These are phyloP conservation scores for Gnetum montanum DNA, from an alignment of 75 land plant genomes.

Conservation along the genomic window DNA sequence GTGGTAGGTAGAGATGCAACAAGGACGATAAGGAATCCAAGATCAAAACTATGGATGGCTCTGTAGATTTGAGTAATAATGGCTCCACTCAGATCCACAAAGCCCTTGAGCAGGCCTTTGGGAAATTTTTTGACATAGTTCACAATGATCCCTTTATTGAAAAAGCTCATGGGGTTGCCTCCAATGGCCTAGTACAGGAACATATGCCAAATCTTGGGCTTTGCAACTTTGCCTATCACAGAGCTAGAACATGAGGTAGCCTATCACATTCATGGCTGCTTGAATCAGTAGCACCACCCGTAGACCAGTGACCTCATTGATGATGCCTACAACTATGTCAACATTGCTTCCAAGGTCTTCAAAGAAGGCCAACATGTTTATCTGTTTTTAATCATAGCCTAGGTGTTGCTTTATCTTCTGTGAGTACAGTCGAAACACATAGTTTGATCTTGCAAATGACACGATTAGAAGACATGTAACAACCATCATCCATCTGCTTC, in stretches of 20 bases:
- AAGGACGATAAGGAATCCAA: slow-evolving; percentile 11
- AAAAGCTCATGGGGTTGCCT: slow-evolving; percentile 25
- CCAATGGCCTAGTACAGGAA: slow-evolving; percentile 21
- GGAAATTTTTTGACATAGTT: slow-evolving; percentile 31
- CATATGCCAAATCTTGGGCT: slow-evolving; percentile 31
- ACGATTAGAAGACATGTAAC: slow-evolving; percentile 20
- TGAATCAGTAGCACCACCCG: slow-evolving; percentile 24
- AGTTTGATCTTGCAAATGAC: slow-evolving; percentile 24
- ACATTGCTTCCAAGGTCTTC: slow-evolving; percentile 29
- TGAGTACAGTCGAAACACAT: slow-evolving; percentile 30
- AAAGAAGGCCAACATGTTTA: slow-evolving; percentile 27
- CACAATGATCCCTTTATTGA: slow-evolving; percentile 27
- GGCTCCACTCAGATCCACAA: slow-evolving; percentile 35
- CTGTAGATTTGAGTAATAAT: slow-evolving; percentile 26
- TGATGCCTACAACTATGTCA: slow-evolving; percentile 22
- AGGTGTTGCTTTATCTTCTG: slow-evolving; percentile 17
- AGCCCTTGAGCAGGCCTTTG: slow-evolving; percentile 23
- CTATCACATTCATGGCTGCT: slow-evolving; percentile 11
- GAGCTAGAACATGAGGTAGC: slow-evolving; percentile 37
- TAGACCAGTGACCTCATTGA: slow-evolving; percentile 20
- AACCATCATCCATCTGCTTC: slow-evolving; percentile 29
- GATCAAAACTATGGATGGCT: slow-evolving; percentile 10
- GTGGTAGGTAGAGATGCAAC: slow-evolving; percentile 18
- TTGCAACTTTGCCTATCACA: slow-evolving; percentile 16
- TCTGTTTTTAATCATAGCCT: slow-evolving; percentile 14